These are phyloP conservation scores for Fusarium aywerte DNA, from an alignment of 2,329 filamentous ascomycete species.

Conservation along the genomic window DNA sequence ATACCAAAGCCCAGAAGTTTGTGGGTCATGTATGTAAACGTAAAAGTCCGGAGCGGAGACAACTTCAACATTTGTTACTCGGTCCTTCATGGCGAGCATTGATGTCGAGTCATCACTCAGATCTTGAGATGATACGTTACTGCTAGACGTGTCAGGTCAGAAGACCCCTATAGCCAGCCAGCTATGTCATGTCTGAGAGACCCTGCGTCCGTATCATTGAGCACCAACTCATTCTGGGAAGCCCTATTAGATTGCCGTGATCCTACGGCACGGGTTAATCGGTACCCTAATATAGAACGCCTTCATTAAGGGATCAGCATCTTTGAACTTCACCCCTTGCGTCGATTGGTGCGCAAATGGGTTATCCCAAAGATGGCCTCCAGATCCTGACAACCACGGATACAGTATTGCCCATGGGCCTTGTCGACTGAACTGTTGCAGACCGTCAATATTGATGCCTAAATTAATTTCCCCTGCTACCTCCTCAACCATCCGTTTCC, in stretches of 20 bases:
- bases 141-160: constrained; percentile 6
- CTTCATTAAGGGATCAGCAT: constrained; percentile 23
- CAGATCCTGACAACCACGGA: background rate
- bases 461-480: constrained; percentile 6
- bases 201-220: constrained; percentile 3
- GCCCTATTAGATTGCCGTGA: background rate
- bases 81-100: constrained; percentile 8
- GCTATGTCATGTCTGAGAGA: constrained; percentile 27
- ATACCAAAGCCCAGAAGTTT: background rate
- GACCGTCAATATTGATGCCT: constrained; percentile 16
- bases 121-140: constrained; percentile 39
- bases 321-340: background rate
- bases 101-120: constrained; percentile 29
- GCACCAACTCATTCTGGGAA: background rate
- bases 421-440: constrained; percentile 17
- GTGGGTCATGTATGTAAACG: constrained; percentile 7
- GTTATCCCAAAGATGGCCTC: background rate
- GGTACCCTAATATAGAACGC: constrained; percentile 7
- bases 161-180: constrained; percentile 28
- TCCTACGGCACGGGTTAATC: background rate
- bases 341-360: constrained; percentile 35
- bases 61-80: constrained; percentile 1
- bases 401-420: background rate
- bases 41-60: constrained; percentile 4
- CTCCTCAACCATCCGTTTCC: background rate